phyloP scores from a whole-genome alignment of 2,329 filamentous ascomycete genomes.

The Pseudogymnoascus sp. region DNA sequence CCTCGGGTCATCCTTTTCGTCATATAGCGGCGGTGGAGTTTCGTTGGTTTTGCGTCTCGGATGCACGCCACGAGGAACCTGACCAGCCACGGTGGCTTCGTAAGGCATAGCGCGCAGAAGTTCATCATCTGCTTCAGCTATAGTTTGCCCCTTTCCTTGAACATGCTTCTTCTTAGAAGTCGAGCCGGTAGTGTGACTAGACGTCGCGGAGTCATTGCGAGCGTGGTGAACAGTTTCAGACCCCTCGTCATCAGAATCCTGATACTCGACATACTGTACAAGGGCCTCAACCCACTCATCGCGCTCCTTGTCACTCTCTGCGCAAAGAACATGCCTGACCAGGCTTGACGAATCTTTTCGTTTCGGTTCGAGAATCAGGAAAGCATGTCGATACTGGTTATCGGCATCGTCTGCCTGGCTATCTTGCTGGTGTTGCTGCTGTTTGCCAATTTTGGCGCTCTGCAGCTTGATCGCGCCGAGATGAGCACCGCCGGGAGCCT shows the following conservation, averaged over 20 bases:
- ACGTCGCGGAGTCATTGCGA: constrained; percentile 33
- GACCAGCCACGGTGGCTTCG: constrained; percentile 29
- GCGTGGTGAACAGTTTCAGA: constrained; percentile 28
- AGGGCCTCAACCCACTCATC: constrained; percentile 91
- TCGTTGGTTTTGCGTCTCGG: constrained; percentile 20
- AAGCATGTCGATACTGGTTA: constrained; percentile 93
- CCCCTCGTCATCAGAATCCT: constrained; percentile 51
- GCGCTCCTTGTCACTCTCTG: constrained; percentile 85
- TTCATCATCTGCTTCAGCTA: constrained; percentile 32
- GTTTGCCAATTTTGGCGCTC: constrained; percentile 88
- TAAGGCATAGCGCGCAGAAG: constrained; percentile 28
- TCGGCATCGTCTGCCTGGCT: constrained; percentile 68
- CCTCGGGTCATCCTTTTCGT: constrained; percentile 26
- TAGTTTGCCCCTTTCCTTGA: constrained; percentile 26
- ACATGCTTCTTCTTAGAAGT: constrained; percentile 37
- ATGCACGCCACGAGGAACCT: constrained; percentile 24
- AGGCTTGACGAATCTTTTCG: constrained; percentile 84
- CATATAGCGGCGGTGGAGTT: constrained; percentile 14
- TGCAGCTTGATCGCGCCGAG: constrained; percentile 88
- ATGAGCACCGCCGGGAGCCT: constrained; percentile 81
- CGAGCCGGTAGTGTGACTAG: constrained; percentile 28
- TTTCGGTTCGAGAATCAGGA: constrained; percentile 90
- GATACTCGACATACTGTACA: constrained; percentile 77
- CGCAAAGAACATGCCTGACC: constrained; percentile 89
- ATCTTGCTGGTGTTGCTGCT: constrained; percentile 56